Evolutionary conservation across 169 alveolate genomes (phyloP), one percentile per base, ranked within the genome.

Genomic region (Plasmodium malariae): DNA sequence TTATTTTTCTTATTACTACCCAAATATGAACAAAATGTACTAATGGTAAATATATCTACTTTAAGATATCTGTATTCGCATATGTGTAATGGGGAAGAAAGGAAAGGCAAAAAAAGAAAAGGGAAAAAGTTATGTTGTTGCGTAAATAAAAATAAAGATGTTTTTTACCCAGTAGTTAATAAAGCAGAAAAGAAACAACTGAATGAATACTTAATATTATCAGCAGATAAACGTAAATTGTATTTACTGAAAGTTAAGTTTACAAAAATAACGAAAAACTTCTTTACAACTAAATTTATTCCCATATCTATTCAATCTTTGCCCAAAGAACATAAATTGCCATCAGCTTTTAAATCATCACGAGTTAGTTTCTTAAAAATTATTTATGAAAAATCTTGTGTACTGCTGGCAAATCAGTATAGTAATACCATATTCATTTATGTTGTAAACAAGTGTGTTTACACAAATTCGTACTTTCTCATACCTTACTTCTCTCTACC

Each of bases 361-460:
- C 92, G 92, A 21, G 59, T 86, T 71, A 86, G 85, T 70, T 49
- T 86, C 2, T 86, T 86, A 74, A 86, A 86, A 86, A 71, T 86
- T 34, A 71, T 86, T 19, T 69, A 86, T 60, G 92, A 86, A 59
- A 86, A 71, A 49, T 86, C 92, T 24, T 86, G 92, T 59, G 37
- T 86, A 17, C 3, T 86, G 17, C 34, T 86, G 28, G 92, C 92
- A 3, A 86, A 86, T 51, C 92, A 86, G 24, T 86, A 70, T 65
- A 86, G 80, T 51, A 71, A 71, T 19, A 62, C 34, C 14, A 71
- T 86, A 57, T 57, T 62, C 28, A 40, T 86, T 36, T 86, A 86
- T 72, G 69, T 86, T 86, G 55, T 74, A 6, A 45, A 71, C 9
- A 68, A 59, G 43, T 86, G 92, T 55, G 68, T 86, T 4, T 86